Base-by-base conservation (phyloP, 805 yeast species). In the Saccharomycopsis sp. region DNA sequence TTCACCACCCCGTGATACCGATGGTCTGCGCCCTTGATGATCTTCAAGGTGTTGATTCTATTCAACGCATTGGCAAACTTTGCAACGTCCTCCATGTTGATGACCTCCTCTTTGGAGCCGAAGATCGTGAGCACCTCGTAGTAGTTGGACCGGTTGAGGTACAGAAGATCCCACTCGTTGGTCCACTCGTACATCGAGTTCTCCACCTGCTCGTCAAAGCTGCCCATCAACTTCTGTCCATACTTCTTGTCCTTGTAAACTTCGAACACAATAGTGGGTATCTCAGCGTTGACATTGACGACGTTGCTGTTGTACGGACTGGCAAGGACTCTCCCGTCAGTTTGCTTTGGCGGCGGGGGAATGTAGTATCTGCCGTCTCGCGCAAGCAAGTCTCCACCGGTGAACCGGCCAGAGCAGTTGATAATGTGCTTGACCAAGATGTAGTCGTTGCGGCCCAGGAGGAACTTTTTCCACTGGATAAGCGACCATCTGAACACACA, bases 11-110 rank as follows among this genome's bases (percentile, higher is more conserved):
- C 89, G 53, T 70, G 81, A 53, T 70, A 87, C 52, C 82, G 83
- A 58, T 88, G 97, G 55, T 85, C 88, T 0, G 95, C 95, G 34
- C 64, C 65, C 1, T 73, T 71, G 8, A 88, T 62, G 5, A 84
- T 56, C 27, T 65, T 63, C 40, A 86, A 61, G 3, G 67, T 63
- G 50, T 81, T 79, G 16, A 87, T 73, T 4, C 70, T 60, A 20
- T 48, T 48, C 21, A 46, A 32, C 12, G 29, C 38, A 50, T 80
- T 75, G 5, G 81, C 74, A 60, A 64, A 85, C 27, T 50, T 51
- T 1, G 78, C 68, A 5, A 78, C 67, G 50, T 85, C 95, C 12
- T 65, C 63, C 1, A 71, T 49, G 1, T 89, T 86, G 5, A 87
- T 75, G 7, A 81, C 67, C 8, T 59, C 57, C 53, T 89, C 97